Evolutionary conservation across 805 yeast genomes (phyloP).

Genomic region (Candida methanosorbosa): DNA sequence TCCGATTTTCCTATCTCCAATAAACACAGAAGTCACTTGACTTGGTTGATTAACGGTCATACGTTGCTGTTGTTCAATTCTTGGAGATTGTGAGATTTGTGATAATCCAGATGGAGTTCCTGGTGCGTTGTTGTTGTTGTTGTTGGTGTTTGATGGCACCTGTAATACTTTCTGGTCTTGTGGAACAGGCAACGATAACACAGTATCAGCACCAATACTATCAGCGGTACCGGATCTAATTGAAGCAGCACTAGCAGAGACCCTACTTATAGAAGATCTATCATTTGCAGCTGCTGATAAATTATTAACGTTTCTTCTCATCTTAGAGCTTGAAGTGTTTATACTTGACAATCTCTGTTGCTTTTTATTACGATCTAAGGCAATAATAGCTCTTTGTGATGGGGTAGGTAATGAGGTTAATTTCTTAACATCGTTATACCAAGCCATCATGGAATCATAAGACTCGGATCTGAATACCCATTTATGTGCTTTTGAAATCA

Average conservation of each 20-base stretch:
- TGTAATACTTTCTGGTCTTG: too few species aligned
- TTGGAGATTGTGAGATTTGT: too few species aligned
- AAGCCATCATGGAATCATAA: constrained; percentile 67
- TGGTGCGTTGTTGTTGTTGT: too few species aligned
- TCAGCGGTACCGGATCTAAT: background rate
- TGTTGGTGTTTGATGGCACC: too few species aligned
- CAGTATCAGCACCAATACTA: background rate
- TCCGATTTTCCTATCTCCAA: too few species aligned
- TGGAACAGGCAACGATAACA: background rate
- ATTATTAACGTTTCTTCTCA: background rate
- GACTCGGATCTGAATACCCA: constrained; percentile 93
- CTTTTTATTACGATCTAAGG: constrained; percentile 23
- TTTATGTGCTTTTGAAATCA: constrained; percentile 75
- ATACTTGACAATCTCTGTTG: constrained; percentile 1
- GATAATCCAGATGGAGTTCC: too few species aligned
- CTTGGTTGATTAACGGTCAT: too few species aligned
- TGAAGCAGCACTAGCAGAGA: background rate
- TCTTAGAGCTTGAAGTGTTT: background rate
- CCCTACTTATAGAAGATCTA: background rate
- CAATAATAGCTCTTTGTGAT: constrained; percentile 43
- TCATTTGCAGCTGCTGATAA: background rate
- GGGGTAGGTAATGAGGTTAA: constrained; percentile 60
- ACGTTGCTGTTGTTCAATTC: too few species aligned
- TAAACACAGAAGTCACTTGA: too few species aligned
- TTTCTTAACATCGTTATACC: constrained; percentile 74